Conservation (phyloP, 2,329 filamentous ascomycete genomes). For the Chaetomiaceae sp. region DNA sequence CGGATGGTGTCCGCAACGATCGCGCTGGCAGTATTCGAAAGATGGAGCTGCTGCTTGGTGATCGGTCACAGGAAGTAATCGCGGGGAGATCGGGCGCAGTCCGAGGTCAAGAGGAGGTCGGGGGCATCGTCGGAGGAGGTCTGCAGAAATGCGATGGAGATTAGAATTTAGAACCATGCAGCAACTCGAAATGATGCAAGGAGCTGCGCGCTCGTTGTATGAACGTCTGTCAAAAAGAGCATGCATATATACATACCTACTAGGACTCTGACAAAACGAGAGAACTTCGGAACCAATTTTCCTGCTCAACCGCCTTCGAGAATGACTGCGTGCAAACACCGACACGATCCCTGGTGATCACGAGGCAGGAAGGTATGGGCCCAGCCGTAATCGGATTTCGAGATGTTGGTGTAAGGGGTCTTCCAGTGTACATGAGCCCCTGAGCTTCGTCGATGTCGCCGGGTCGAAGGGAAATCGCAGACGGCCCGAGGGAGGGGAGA, state of each 20-base stretch:
- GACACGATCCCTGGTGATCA: neutral
- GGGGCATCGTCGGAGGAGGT: constrained; percentile 20
- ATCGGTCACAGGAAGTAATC: neutral
- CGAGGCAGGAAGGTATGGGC: neutral
- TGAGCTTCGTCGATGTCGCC: neutral
- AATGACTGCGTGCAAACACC: neutral
- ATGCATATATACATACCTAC: constrained; percentile 3
- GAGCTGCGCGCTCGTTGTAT: neutral
- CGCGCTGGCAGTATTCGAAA: neutral
- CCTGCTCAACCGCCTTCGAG: neutral
- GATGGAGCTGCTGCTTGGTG: neutral
- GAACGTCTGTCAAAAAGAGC: neutral
- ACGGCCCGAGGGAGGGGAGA: constrained; percentile 15
- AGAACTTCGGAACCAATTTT: neutral
- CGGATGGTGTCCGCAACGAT: constrained; percentile 20
- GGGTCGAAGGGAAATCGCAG: neutral
- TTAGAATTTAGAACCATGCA: constrained; percentile 6
- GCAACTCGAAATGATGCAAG: neutral
- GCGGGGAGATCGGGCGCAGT: constrained; percentile 6
- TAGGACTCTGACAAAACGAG: neutral
- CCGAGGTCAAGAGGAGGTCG: constrained; percentile 17
- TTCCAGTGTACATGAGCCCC: neutral
- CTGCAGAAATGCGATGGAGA: neutral
- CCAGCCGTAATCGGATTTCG: constrained; percentile 7
- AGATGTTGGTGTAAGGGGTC: neutral